These are phyloP conservation scores for Gentiana straminea DNA, from an alignment of 257 asterid species.

Conservation along the genomic window DNA sequence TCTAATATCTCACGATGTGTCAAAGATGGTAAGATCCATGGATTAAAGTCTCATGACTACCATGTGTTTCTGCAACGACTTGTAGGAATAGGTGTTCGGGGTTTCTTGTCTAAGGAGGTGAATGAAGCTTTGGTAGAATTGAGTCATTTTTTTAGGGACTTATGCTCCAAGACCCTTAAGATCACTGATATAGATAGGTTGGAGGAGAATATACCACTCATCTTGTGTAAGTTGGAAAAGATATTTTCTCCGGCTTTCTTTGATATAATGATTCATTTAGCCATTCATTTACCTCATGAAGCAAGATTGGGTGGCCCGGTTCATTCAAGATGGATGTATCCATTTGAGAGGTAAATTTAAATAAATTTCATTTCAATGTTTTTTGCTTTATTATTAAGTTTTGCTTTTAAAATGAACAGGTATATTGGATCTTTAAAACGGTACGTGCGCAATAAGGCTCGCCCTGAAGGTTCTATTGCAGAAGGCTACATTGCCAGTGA, in stretches of 20 bases:
- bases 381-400: no score
- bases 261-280: background rate
- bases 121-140: constrained; percentile 1
- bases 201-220: background rate
- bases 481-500: no score
- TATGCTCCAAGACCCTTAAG: background rate
- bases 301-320: no score
- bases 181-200: background rate
- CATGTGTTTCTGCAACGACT: constrained; percentile 2
- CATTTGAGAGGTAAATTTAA: no score
- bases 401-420: no score
- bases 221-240: background rate
- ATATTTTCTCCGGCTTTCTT: constrained; percentile 1
- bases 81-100: background rate
- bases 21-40: background rate
- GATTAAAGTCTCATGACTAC: constrained; percentile 2
- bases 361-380: no score
- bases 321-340: no score
- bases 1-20: constrained; percentile 1
- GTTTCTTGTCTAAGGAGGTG: background rate
- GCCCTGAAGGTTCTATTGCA: no score
- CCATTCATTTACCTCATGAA: no score
- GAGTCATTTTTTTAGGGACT: background rate
- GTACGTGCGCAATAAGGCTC: no score
- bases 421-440: no score